Evolutionary conservation across 1,139 yeast species (phyloP), one percentile per base, ranked within the genome.

Genomic region (Geotrichum carabidarum): DNA sequence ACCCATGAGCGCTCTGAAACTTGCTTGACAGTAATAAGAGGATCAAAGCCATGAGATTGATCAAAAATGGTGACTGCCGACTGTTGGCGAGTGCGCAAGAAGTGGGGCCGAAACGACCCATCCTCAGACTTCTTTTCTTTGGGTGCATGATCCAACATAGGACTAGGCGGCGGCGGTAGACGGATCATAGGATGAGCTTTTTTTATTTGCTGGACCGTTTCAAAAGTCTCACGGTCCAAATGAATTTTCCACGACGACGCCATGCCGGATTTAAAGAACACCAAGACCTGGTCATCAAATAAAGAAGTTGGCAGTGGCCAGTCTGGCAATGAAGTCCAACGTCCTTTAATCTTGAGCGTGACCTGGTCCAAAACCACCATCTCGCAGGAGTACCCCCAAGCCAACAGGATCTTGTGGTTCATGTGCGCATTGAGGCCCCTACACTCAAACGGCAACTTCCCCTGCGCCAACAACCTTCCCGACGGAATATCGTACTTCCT

Each of bases 241-340:
- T 44, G 43, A 15, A 57, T 48, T 14, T 49, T 48, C 53, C 54
- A 55, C 31, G 49, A 48, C 9, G 53, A 54, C 7, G 58, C 57
- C 36, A 50, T 50, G 1, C 65, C 65, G 12, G 56, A 52, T 41
- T 54, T 53, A 40, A 55, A 57, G 14, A 60, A 56, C 0, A 62
- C 50, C 27, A 62, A 47, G 6, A 62, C 48, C 42, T 57, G 57
- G 35, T 60, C 60, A 36, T 59, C 62, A 36, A 60, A 58, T 15
- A 62, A 47, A 8, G 63, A 58, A 12, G 55, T 58, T 1, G 64
- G 60, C 18, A 60, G 51, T 2, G 64, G 64, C 65, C 65, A 62
- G 51, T 60, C 63, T 1, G 58, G 57, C 38, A 62, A 49, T 8
- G 57, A 47, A 30, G 46, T 48, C 59, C 63, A 57, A 2, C 56